These are phyloP conservation scores for cucumber (Cucumis sativus) DNA, from an alignment of 306 rosid genomes.

Conservation along the genomic window DNA sequence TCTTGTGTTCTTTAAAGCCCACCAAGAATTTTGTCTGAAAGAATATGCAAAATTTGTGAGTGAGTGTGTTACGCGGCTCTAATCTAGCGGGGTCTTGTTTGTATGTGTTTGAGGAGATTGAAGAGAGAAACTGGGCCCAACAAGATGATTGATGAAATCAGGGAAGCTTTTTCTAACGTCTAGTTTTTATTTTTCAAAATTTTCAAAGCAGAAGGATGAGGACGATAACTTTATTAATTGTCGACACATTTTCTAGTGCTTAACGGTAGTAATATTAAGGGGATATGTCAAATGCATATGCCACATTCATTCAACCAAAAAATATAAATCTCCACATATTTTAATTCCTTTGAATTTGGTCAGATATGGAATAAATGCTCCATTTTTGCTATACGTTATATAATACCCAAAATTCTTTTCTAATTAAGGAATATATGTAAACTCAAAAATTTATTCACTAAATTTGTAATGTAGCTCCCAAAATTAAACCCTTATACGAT, in stretches of 20 bases:
- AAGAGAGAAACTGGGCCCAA: conserved; percentile 4
- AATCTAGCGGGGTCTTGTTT: not conserved
- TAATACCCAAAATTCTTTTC: not conserved
- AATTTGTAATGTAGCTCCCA: too few species aligned
- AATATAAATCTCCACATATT: not conserved
- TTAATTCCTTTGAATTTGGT: not conserved
- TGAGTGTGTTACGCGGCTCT: not conserved
- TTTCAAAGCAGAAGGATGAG: not conserved
- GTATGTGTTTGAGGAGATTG: not conserved
- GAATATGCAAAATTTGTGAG: not conserved
- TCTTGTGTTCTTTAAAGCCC: not conserved
- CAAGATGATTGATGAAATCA: not conserved
- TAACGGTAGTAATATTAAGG: not conserved
- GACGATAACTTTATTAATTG: not conserved
- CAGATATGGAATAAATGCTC: not conserved
- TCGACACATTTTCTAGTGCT: not conserved
- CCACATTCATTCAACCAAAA: not conserved
- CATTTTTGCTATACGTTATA: not conserved
- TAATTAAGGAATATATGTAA: too few species aligned
- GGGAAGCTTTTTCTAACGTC: conserved; percentile 1
- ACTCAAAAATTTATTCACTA: too few species aligned
- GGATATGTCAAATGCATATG: not conserved
- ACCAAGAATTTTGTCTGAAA: not conserved
- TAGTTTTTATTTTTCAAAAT: not conserved
- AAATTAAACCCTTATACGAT: too few species aligned